Percentiles rank a stretch among this genome's conserved stretches.
phyloP scores from a whole-genome alignment of 192 early-diverging fungal genomes.

The Backusella tarrabulga region DNA sequence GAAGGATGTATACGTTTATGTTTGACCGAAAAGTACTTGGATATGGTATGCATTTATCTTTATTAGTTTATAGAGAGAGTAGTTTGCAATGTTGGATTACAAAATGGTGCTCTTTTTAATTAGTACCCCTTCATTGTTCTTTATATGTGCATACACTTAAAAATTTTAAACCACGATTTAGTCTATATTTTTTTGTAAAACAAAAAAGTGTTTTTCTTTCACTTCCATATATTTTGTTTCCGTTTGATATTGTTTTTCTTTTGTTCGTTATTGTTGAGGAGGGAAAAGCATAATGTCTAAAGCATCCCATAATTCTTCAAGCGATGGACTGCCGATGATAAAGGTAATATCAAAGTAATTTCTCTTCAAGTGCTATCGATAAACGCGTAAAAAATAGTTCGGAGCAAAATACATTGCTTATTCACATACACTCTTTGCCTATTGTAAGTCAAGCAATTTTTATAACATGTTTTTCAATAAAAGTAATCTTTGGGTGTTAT shows the following conservation, averaged over 20 bases:
- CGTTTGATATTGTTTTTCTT: not conserved
- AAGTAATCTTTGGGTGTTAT: not conserved
- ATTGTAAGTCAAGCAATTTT: constrained; percentile 14
- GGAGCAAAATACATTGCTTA: constrained; percentile 21
- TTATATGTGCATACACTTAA: not conserved
- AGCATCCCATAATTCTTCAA: not conserved
- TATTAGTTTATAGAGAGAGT: not conserved
- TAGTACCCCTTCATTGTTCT: not conserved
- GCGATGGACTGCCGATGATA: not conserved
- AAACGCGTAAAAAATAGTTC: constrained; percentile 8
- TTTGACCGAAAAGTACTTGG: not conserved
- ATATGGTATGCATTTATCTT: not conserved
- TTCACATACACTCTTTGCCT: constrained; percentile 23
- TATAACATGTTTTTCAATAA: not conserved
- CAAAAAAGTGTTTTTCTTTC: not conserved
- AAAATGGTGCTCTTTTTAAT: not conserved
- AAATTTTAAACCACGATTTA: not conserved
- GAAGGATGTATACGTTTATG: not conserved
- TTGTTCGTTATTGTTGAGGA: not conserved
- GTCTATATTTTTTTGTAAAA: not conserved
- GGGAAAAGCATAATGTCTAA: not conserved
- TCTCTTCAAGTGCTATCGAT: not conserved
- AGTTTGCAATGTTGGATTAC: not conserved
- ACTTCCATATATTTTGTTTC: not conserved
- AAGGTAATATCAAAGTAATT: not conserved